These are phyloP conservation scores for Acacia melanoxylon DNA, from an alignment of 306 rosid species.

Conservation along the genomic window DNA sequence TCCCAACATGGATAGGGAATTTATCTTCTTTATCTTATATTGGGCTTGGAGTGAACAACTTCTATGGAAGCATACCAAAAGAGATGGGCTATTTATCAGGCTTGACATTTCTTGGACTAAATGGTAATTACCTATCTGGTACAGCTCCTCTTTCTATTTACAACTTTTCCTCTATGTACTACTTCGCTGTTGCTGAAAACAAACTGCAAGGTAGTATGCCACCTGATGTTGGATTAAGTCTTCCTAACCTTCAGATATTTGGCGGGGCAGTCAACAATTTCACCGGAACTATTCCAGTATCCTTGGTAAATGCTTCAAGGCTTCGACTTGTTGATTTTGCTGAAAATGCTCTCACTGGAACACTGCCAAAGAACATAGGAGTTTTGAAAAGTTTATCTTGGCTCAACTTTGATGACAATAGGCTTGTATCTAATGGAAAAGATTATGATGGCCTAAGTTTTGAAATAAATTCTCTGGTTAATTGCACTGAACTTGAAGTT, in stretches of 20 bases:
- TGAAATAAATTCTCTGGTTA: conserved; percentile 29
- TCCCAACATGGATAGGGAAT: conserved; percentile 58
- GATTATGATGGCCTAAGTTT: conserved; percentile 35
- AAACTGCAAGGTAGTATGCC: conserved; percentile 47
- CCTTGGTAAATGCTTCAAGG: conserved; percentile 47
- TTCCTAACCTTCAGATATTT: conserved; percentile 47
- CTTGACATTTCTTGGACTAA: conserved; percentile 18
- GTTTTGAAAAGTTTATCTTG: conserved; percentile 31
- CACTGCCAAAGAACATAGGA: conserved; percentile 43
- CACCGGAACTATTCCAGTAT: conserved; percentile 42
- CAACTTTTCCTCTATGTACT: conserved; percentile 42
- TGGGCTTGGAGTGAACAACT: conserved; percentile 19
- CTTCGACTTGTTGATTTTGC: conserved; percentile 44
- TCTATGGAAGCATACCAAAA: conserved; percentile 45
- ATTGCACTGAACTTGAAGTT: conserved; percentile 34
- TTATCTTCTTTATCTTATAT: conserved; percentile 38
- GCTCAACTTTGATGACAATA: conserved; percentile 37
- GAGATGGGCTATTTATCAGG: conserved; percentile 37
- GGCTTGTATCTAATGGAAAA: conserved; percentile 33
- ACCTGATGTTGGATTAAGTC: conserved; percentile 45
- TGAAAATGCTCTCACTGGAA: conserved; percentile 37
- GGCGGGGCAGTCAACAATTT: conserved; percentile 40
- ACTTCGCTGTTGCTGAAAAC: conserved; percentile 38
- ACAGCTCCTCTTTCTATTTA: conserved; percentile 38
- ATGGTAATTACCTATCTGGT: conserved; percentile 39